A percentile compares a stretch with the other conserved stretches of the same genome.
These are phyloP conservation scores for Tuber borchii DNA, from an alignment of 495 filamentous ascomycete genomes.

Conservation along the genomic window DNA sequence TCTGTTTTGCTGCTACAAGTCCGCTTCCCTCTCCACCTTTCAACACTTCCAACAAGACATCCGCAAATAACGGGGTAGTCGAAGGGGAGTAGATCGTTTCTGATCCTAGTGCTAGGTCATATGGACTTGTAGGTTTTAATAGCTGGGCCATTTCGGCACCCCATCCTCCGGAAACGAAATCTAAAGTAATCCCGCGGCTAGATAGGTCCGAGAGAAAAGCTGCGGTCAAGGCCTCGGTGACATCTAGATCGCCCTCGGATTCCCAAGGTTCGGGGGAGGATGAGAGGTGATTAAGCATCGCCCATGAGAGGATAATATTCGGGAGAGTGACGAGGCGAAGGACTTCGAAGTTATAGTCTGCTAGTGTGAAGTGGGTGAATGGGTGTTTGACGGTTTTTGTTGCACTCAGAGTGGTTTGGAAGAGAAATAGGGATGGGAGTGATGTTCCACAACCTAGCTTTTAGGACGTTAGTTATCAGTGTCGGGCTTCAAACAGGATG, in stretches of 20 bases:
- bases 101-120: conserved; percentile 64
- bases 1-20: conserved; percentile 80
- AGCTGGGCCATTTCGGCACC: conserved; percentile 59
- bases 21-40: conserved; percentile 49
- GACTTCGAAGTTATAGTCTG: conserved; percentile 85
- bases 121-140: conserved; percentile 43
- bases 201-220: conserved; percentile 58
- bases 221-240: conserved; percentile 57
- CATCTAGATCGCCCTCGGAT: conserved; percentile 60
- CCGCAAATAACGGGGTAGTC: conserved; percentile 65
- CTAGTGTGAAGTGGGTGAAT: conserved; percentile 66
- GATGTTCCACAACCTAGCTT: conserved; percentile 90
- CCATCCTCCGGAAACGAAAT: conserved; percentile 82
- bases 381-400: conserved; percentile 41
- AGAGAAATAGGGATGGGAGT: conserved; percentile 69
- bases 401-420: conserved; percentile 57
- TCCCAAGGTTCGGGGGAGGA: conserved; percentile 17
- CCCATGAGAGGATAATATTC: conserved; percentile 80
- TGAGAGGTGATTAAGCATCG: conserved; percentile 46
- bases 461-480: background rate
- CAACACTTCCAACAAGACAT: conserved; percentile 55
- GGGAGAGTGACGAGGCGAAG: conserved; percentile 80
- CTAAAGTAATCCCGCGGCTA: conserved; percentile 54
- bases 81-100: conserved; percentile 92
- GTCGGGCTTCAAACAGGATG: background rate